Evolutionary conservation across 2,329 filamentous ascomycete genomes (phyloP).

Genomic region (Ceratocystis huliohia): DNA sequence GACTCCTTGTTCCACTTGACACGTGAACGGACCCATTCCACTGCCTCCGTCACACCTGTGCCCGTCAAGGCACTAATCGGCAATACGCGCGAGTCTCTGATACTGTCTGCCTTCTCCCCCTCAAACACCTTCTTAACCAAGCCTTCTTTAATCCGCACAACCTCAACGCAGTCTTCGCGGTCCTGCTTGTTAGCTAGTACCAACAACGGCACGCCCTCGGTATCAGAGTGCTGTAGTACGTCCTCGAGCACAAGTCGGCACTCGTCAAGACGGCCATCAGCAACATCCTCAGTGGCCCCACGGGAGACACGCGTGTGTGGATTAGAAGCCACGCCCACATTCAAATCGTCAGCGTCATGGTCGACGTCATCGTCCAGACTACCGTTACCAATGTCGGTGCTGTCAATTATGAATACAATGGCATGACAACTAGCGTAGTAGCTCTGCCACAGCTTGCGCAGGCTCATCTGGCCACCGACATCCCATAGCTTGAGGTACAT

Average conservation of each 20-base stretch:
- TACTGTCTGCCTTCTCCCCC: constrained; percentile 73
- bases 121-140: constrained; percentile 92
- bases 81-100: constrained; percentile 81
- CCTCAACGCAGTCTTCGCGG: constrained; percentile 91
- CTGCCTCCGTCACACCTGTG: constrained; percentile 78
- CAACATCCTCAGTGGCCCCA: constrained; percentile 28
- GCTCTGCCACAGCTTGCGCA: constrained; percentile 86
- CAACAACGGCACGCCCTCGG: constrained; percentile 80
- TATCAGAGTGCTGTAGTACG: constrained; percentile 74
- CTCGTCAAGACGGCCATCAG: constrained; percentile 60
- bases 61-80: constrained; percentile 83
- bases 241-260: constrained; percentile 81
- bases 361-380: constrained; percentile 37
- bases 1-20: constrained; percentile 96
- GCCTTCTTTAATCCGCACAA: constrained; percentile 93
- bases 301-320: not conserved
- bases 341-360: no score
- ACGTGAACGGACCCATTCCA: constrained; percentile 89
- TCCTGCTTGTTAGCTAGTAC: constrained; percentile 98
- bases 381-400: constrained; percentile 80
- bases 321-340: constrained; percentile 15
- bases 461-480: constrained; percentile 79
- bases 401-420: constrained; percentile 96
- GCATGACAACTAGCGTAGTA: constrained; percentile 93
- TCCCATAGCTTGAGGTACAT: constrained; percentile 99